Evolutionary conservation across 352 stramenopile genomes (phyloP), one percentile per base, ranked within the genome.

Genomic region (Aphanomyces euteiches): DNA sequence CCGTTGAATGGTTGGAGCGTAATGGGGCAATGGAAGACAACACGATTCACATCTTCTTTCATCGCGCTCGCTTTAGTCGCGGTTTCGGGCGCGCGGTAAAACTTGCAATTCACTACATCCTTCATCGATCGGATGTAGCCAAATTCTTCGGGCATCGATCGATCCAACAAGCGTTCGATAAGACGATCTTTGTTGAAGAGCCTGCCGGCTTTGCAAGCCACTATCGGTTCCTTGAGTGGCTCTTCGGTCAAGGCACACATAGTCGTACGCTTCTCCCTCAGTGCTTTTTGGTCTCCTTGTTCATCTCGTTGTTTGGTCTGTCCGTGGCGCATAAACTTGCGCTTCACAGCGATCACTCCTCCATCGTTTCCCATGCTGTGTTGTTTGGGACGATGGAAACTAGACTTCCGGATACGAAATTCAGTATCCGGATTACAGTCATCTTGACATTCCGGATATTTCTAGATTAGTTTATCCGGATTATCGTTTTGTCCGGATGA

Each of bases 151-250:
- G 90, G 84, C 53, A 97, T 75, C 54, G 84, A 83, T 48, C 85
- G 83, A 4, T 92, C 87, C 56, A 97, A 75, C 47, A 97, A 64
- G 21, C 83, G 81, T 74, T 92, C 80, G 12, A 97, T 73, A 67
- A 97, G 69, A 50, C 82, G 80, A 68, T 96, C 86, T 79, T 98
- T 98, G 76, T 97, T 98, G 79, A 93, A 97, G 10, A 98, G 73
- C 75, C 97, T 96, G 59, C 92, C 92, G 36, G 97, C 76, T 57
- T 84, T 81, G 73, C 90, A 97, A 12, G 82, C 88, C 40, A 97
- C 92, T 43, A 98, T 82, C 15, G 90, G 90, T 67, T 89, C 88
- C 4, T 77, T 73, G 40, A 98, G 79, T 47, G 81, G 76, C 72
- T 96, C 83, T 34, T 82, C 87, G 10, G 85, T 95, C 70, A 97